Percentiles rank a stretch among this genome's conserved stretches.
phyloP scores from a whole-genome alignment of 371 early-diverging fungal genomes.

The Nematocida sp. region DNA sequence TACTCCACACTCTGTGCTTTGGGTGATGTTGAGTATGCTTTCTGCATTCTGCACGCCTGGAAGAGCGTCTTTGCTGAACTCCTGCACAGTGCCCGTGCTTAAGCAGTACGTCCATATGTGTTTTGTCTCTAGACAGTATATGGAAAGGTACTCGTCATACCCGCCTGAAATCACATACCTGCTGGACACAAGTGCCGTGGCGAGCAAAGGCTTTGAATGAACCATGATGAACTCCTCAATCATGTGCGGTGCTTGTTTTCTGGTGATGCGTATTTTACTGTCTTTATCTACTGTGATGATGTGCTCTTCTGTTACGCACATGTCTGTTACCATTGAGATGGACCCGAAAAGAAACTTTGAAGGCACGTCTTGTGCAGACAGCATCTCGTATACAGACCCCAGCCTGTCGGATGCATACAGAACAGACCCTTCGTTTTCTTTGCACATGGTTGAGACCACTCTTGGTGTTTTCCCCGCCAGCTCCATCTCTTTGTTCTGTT shows the following conservation, averaged over 20 bases:
- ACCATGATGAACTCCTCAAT: slow-evolving; percentile 23
- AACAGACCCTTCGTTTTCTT: not conserved
- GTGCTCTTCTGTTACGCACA: not conserved
- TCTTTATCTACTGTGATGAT: slow-evolving; percentile 42
- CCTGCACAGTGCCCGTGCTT: not conserved
- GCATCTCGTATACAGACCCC: slow-evolving; percentile 25
- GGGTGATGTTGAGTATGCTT: slow-evolving; percentile 18
- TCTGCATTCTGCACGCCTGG: slow-evolving; percentile 19
- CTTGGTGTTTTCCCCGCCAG: not conserved
- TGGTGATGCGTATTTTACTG: slow-evolving; percentile 36
- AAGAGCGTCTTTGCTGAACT: not conserved
- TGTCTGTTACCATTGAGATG: slow-evolving; percentile 42
- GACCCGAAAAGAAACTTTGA: slow-evolving; percentile 25
- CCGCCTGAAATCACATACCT: slow-evolving; percentile 36
- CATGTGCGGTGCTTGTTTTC: not conserved
- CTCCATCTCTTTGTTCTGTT: not conserved
- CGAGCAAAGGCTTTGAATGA: slow-evolving; percentile 23
- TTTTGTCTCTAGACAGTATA: slow-evolving; percentile 7
- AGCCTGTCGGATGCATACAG: slow-evolving; percentile 29
- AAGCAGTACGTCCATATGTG: slow-evolving; percentile 1
- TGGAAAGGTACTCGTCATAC: slow-evolving; percentile 34
- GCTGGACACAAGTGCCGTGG: not conserved
- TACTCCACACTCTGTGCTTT: not conserved
- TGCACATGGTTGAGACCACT: not conserved
- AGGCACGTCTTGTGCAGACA: not conserved